Base-by-base conservation (phyloP, 108 stramenopile species). In the Pelagomonas calceolata region DNA sequence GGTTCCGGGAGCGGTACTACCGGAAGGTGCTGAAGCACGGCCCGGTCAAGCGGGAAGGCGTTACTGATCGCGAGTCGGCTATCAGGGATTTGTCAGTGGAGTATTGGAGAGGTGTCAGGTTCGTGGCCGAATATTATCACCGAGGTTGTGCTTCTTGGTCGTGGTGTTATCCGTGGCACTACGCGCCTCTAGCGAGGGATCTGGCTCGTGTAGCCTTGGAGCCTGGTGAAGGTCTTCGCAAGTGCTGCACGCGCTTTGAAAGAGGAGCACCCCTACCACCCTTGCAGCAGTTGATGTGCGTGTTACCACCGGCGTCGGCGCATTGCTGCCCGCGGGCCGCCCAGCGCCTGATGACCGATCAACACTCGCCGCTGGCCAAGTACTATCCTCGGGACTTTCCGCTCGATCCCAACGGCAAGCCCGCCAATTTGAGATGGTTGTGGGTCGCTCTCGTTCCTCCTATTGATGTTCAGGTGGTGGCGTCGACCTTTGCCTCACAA, bases 121-220 rank as follows among this genome's bases (percentile, higher is more conserved):
- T 96, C 96, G 98, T 99, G 16, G 92, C 97, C 90, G 90, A 88
- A 71, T 96, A 97, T 79, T 98, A 97, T 77, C 96, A 96, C 83
- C 85, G 88, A 51, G 95, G 95, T 5, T 91, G 91, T 73, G 82
- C 87, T 46, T 87, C 88, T 60, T 99, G 98, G 98, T 93, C 91
- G 66, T 99, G 98, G 98, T 99, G 90, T 70, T 99, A 86, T 80
- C 96, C 96, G 4, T 96, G 93, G 77, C 98, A 98, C 76, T 99
- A 99, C 76, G 97, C 95, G 18, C 96, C 97, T 3, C 96, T 99
- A 77, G 96, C 98, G 21, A 92, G 93, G 12, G 98, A 99, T 85
- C 82, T 99, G 45, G 78, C 85, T 70, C 93, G 98, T 77, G 5
- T 5, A 5, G 91, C 96, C 73, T 95, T 91, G 3, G 4, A 26